These are phyloP conservation scores for Venturiaceae sp. DNA, from an alignment of 2,329 filamentous ascomycete species.

Conservation along the genomic window DNA sequence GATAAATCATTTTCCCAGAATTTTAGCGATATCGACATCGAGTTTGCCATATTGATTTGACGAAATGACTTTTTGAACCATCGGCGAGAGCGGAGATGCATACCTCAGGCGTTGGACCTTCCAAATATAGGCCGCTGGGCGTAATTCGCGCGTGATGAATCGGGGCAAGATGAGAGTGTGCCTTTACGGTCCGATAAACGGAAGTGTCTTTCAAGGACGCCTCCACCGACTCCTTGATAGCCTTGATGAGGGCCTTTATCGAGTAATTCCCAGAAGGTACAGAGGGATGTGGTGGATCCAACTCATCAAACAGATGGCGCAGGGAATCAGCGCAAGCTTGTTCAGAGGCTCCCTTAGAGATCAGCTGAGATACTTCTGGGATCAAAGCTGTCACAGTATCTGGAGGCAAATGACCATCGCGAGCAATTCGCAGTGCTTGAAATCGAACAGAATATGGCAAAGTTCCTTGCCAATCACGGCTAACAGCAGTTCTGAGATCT, in stretches of 20 bases:
- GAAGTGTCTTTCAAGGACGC: not conserved
- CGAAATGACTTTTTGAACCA: no score
- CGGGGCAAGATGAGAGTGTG: constrained; percentile 9
- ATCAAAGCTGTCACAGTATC: not conserved
- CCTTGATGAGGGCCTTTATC: not conserved
- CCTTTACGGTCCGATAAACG: not conserved
- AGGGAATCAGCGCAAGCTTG: constrained; percentile 34
- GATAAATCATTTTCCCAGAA: not conserved
- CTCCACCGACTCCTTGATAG: not conserved
- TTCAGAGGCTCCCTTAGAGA: constrained; percentile 25
- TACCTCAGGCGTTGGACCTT: constrained; percentile 44
- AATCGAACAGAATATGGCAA: constrained; percentile 8
- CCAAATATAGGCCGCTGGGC: constrained; percentile 29
- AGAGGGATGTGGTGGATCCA: not conserved
- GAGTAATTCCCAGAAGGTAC: not conserved
- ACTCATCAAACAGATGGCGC: not conserved
- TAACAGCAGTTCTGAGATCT: constrained; percentile 5
- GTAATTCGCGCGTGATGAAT: constrained; percentile 27
- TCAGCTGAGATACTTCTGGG: constrained; percentile 15
- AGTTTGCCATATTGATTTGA: not conserved
- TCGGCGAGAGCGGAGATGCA: no score
- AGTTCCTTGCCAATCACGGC: not conserved
- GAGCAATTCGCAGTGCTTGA: constrained; percentile 3
- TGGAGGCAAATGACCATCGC: constrained; percentile 1
- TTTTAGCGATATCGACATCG: not conserved